These are phyloP conservation scores for Aureobasidium sp. DNA, from an alignment of 2,329 filamentous ascomycete genomes.

Conservation along the genomic window DNA sequence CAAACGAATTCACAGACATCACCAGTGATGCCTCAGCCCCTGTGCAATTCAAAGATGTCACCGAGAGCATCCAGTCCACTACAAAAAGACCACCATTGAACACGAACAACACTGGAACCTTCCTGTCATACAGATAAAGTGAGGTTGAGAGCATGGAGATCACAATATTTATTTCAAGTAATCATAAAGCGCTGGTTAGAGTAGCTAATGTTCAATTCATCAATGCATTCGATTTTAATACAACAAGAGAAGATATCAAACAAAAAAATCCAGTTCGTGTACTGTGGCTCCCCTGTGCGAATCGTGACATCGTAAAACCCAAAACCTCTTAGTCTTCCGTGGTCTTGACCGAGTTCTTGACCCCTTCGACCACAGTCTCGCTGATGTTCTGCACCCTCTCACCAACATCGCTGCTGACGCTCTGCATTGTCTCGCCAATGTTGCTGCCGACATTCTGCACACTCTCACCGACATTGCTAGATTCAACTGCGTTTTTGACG, in stretches of 20 bases:
- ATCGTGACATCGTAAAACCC: neutral
- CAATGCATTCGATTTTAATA: neutral
- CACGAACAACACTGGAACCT: conserved; percentile 3
- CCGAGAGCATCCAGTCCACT: neutral
- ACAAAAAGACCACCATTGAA: neutral
- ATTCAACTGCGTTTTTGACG: conserved; percentile 6
- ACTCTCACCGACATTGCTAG: neutral
- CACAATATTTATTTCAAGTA: neutral
- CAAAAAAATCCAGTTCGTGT: neutral
- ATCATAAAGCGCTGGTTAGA: neutral
- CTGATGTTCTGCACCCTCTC: conserved; percentile 17
- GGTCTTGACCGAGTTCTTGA: conserved; percentile 11
- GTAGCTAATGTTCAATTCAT: neutral
- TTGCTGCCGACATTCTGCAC: neutral
- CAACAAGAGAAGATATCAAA: neutral
- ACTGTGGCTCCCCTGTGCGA: neutral
- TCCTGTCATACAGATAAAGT: neutral
- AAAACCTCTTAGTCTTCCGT: neutral
- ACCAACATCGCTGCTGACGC: conserved; percentile 18
- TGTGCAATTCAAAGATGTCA: neutral
- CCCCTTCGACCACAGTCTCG: conserved; percentile 19
- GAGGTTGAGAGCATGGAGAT: neutral
- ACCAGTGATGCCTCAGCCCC: neutral
- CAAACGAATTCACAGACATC: neutral
- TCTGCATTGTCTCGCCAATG: neutral